These are phyloP conservation scores for Hsuehochloa calcarea DNA, from an alignment of 176 grass and related monocot genomes.

Conservation along the genomic window DNA sequence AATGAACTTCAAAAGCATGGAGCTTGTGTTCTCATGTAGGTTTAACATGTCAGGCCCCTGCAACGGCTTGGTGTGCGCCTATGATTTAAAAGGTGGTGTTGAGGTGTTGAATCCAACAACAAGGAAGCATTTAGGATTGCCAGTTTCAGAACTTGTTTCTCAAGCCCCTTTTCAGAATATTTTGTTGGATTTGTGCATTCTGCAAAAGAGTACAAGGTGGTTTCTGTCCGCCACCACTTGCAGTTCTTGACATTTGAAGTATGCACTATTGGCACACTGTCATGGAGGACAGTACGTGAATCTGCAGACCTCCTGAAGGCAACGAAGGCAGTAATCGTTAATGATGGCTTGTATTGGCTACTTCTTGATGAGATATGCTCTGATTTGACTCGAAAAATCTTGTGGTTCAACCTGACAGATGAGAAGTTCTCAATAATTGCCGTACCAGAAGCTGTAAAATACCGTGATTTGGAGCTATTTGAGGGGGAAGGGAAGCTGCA, in stretches of 20 bases:
- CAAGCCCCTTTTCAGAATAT: conserved; percentile 42
- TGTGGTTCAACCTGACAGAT: conserved; percentile 36
- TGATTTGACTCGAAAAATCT: conserved; percentile 13
- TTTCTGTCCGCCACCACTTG: conserved; percentile 30
- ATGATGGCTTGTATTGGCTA: conserved; percentile 42
- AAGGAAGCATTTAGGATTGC: conserved; percentile 34
- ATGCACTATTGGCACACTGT: conserved; percentile 31
- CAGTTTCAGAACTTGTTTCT: conserved; percentile 15
- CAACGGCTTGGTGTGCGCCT: conserved; percentile 41
- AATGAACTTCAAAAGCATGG: conserved; percentile 37
- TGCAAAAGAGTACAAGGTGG: conserved; percentile 47
- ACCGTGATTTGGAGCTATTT: conserved; percentile 29
- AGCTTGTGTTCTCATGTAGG: conserved; percentile 41
- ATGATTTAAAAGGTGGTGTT: conserved; percentile 39
- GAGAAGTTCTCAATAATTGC: conserved; percentile 29
- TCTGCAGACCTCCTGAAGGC: conserved; percentile 34
- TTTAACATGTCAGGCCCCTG: conserved; percentile 49
- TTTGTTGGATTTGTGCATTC: conserved; percentile 49
- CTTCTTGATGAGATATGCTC: conserved; percentile 38
- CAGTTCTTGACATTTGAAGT: conserved; percentile 46
- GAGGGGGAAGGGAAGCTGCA: conserved; percentile 43
- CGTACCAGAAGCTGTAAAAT: conserved; percentile 33
- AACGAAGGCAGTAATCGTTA: conserved; percentile 39
- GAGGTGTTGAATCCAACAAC: conserved; percentile 53
- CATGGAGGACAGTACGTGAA: conserved; percentile 33